A percentile compares a stretch with the other conserved stretches of the same genome.
phyloP scores from a whole-genome alignment of 1,139 yeast genomes.

The Candida tropicalis region DNA sequence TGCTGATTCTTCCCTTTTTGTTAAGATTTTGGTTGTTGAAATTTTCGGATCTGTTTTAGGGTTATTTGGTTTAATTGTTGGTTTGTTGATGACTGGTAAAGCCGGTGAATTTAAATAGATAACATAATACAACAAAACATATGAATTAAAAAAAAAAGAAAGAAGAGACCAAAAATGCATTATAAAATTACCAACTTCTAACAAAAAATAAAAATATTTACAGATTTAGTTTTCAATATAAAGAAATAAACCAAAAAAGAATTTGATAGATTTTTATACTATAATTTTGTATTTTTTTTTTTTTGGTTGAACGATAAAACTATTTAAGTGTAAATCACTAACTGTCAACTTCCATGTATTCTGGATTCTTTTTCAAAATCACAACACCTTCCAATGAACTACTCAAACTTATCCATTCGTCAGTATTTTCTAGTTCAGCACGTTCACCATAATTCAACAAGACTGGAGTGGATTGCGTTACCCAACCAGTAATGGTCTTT shows the following conservation, averaged over 20 bases:
- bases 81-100: constrained; percentile 94
- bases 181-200: too few relatives aligned
- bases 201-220: too few relatives aligned
- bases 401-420: constrained; percentile 84
- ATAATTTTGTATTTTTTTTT: not conserved
- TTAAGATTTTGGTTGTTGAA: constrained; percentile 93
- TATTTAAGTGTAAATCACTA: constrained; percentile 18
- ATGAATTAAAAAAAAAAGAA: not conserved
- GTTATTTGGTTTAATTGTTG: constrained; percentile 91
- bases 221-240: too few relatives aligned
- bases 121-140: not conserved
- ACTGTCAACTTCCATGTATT: constrained; percentile 70
- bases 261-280: not conserved
- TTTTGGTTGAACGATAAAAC: not conserved
- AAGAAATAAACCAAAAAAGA: not conserved
- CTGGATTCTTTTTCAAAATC: constrained; percentile 88
- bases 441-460: constrained; percentile 91
- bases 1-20: constrained; percentile 93
- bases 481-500: constrained; percentile 99
- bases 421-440: constrained; percentile 90
- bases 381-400: constrained; percentile 91
- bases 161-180: too few relatives aligned
- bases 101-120: constrained; percentile 67
- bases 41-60: constrained; percentile 97
- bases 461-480: constrained; percentile 97